These are phyloP conservation scores for Phalaenopsis equestris DNA, from an alignment of 106 monocot genomes.

Conservation along the genomic window DNA sequence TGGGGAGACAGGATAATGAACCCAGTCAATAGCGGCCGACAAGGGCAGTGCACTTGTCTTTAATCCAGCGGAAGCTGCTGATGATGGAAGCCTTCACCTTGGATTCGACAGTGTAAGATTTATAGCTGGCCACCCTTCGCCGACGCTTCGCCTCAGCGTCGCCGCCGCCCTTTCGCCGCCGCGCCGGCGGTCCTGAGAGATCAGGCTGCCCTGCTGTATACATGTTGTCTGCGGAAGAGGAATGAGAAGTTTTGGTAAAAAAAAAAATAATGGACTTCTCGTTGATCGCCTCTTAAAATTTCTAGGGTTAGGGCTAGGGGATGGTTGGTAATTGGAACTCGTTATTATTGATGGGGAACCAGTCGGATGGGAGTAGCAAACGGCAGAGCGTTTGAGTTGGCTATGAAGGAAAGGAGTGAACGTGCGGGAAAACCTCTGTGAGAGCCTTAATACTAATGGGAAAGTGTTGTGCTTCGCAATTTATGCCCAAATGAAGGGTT, in stretches of 20 bases:
- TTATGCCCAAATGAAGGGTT: no score
- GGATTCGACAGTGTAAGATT: conserved; percentile 15
- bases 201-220: not conserved
- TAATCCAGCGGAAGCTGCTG: conserved; percentile 15
- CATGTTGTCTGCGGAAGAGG: not conserved
- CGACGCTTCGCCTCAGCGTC: conserved; percentile 17
- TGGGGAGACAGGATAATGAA: not conserved
- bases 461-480: no score
- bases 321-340: not conserved
- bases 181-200: not conserved
- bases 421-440: no score
- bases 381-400: not conserved
- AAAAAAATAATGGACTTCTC: not conserved
- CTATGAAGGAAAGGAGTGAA: not conserved
- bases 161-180: not conserved
- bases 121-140: conserved; percentile 17
- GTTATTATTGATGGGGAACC: not conserved
- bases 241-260: not conserved
- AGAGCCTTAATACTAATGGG: no score
- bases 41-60: conserved; percentile 8
- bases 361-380: not conserved
- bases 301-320: not conserved
- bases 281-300: not conserved
- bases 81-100: conserved; percentile 12
- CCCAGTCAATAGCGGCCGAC: not conserved